These are phyloP conservation scores for Bolboschoenus planiculmis DNA, from an alignment of 176 grass and related monocot genomes.

Conservation along the genomic window DNA sequence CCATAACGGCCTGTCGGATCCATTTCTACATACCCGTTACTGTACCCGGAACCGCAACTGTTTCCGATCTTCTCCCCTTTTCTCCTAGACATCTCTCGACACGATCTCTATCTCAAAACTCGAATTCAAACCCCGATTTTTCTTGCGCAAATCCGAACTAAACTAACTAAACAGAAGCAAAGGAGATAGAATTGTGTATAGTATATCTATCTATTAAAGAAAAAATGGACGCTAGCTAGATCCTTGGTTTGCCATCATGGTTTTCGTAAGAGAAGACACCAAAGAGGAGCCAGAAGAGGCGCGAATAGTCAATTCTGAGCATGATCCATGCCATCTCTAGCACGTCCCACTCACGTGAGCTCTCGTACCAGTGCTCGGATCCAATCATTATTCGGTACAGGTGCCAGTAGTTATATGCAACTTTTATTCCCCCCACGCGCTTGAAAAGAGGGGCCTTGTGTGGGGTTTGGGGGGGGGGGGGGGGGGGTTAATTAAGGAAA, in stretches of 20 bases:
- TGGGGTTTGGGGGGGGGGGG: too few relatives aligned
- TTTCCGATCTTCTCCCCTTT: conserved; percentile 2
- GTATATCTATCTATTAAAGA: neutral
- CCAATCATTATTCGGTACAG: conserved; percentile 35
- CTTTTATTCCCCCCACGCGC: neutral
- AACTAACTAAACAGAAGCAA: conserved; percentile 2
- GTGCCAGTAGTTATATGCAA: neutral
- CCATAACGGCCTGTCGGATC: conserved; percentile 83
- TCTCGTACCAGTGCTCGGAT: conserved; percentile 23
- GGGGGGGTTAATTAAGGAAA: too few relatives aligned
- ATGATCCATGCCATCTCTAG: conserved; percentile 43
- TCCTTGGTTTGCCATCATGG: conserved; percentile 25
- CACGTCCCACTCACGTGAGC: conserved; percentile 21
- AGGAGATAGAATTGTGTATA: neutral
- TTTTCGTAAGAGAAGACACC: conserved; percentile 31
- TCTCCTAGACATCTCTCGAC: conserved; percentile 16
- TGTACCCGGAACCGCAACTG: neutral
- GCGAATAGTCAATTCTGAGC: conserved; percentile 34
- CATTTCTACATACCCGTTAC: conserved; percentile 79
- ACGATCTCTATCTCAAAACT: conserved; percentile 16
- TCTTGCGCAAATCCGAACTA: neutral
- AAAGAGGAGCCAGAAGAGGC: conserved; percentile 51
- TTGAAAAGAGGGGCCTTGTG: too few relatives aligned
- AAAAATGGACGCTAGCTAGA: conserved; percentile 18
- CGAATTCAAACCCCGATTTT: neutral